A percentile compares a stretch with the other conserved stretches of the same genome.
Conservation (phyloP, 2,329 filamentous ascomycete genomes). For the Penicillium sp. region DNA sequence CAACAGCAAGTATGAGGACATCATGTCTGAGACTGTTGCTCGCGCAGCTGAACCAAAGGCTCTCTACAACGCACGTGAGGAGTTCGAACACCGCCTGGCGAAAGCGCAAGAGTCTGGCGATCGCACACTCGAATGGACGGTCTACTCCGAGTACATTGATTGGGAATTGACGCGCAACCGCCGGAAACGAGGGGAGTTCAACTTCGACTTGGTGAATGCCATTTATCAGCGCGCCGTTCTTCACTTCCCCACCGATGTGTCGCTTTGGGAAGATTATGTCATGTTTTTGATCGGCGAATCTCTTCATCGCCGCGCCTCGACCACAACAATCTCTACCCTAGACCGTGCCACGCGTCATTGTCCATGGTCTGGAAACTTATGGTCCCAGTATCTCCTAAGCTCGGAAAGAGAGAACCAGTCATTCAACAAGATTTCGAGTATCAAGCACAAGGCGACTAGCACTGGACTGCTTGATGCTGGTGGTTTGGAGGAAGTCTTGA, state of each 20-base stretch:
- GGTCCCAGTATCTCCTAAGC: conserved; percentile 83
- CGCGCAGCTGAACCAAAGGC: conserved; percentile 54
- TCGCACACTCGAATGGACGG: conserved; percentile 50
- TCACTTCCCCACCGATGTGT: conserved; percentile 69
- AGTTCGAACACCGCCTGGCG: conserved; percentile 53
- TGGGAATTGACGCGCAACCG: conserved; percentile 72
- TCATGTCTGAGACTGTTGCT: conserved; percentile 56
- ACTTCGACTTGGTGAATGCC: conserved; percentile 55
- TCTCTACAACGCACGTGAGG: conserved; percentile 52
- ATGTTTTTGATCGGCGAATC: conserved; percentile 64
- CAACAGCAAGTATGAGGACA: conserved; percentile 54
- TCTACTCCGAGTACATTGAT: conserved; percentile 68
- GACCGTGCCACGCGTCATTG: conserved; percentile 85
- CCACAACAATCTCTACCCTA: conserved; percentile 64
- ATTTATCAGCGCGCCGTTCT: conserved; percentile 76
- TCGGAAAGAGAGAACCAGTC: conserved; percentile 74
- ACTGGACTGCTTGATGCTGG: conserved; percentile 79
- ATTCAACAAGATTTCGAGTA: conserved; percentile 77
- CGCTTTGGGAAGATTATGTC: conserved; percentile 79
- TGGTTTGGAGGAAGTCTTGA: conserved; percentile 82
- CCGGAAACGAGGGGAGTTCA: conserved; percentile 51
- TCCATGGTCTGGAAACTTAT: conserved; percentile 86
- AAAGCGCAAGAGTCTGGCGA: conserved; percentile 54
- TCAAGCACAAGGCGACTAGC: conserved; percentile 89
- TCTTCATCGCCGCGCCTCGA: conserved; percentile 44